phyloP scores from a whole-genome alignment of 495 filamentous ascomycete genomes.

The Diplogelasinospora grovesii region DNA sequence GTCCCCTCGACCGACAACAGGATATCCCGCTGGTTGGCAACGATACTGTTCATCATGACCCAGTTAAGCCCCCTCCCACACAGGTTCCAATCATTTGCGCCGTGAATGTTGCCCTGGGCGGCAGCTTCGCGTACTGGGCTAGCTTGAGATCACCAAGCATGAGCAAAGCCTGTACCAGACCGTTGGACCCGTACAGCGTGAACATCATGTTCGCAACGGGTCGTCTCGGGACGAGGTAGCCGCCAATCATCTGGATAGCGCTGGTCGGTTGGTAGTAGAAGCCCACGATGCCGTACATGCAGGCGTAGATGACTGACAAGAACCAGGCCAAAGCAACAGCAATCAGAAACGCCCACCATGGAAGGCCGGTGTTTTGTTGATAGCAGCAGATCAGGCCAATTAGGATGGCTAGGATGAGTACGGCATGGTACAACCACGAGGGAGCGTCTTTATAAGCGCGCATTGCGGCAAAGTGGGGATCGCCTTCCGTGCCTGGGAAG shows the following conservation, averaged over 20 bases:
- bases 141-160: conserved; percentile 34
- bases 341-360: conserved; percentile 50
- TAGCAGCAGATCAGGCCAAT: conserved; percentile 42
- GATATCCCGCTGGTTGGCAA: conserved; percentile 23
- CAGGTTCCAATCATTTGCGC: conserved; percentile 31
- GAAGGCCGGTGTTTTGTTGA: conserved; percentile 42
- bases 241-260: conserved; percentile 26
- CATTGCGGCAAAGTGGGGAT: conserved; percentile 44
- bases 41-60: conserved; percentile 30
- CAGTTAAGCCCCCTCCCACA: conserved; percentile 32
- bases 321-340: conserved; percentile 26
- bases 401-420: conserved; percentile 39
- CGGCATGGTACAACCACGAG: conserved; percentile 44
- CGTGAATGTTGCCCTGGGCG: conserved; percentile 29
- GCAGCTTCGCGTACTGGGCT: conserved; percentile 36
- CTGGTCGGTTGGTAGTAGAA: conserved; percentile 27
- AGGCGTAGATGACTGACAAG: conserved; percentile 26
- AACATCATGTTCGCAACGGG: conserved; percentile 33
- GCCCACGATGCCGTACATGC: conserved; percentile 30
- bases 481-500: conserved; percentile 16
- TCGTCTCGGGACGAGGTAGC: conserved; percentile 20
- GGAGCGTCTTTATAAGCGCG: conserved; percentile 43
- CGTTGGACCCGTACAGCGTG: conserved; percentile 23
- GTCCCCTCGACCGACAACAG: conserved; percentile 27
- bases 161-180: conserved; percentile 18